Percentiles rank a stretch among this genome's conserved stretches.
Evolutionary conservation across 2,329 filamentous ascomycete species (phyloP).

Genomic region (Daldinia eschscholtzii): DNA sequence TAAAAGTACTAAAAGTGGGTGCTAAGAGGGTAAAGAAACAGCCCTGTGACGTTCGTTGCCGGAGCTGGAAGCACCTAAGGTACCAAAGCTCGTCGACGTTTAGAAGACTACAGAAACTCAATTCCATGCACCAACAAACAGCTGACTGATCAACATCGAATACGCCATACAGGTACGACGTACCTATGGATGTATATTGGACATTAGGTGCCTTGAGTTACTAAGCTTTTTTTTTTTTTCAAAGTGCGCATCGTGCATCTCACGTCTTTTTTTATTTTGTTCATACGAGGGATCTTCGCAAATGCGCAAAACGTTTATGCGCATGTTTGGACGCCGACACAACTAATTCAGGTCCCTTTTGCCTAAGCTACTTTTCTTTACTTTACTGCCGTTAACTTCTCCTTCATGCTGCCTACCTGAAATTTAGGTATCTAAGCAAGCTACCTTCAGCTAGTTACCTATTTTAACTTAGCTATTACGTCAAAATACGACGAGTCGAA

Average conservation of each 20-base stretch:
- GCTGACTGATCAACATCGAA: conserved; percentile 29
- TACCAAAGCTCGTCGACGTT: conserved; percentile 24
- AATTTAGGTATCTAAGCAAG: not conserved
- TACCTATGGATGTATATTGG: not conserved
- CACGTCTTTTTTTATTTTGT: not conserved
- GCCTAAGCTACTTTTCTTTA: conserved; percentile 1
- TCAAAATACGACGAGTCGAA: conserved; percentile 21
- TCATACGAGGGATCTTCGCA: conserved; percentile 28
- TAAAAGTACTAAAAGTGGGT: conserved; percentile 15
- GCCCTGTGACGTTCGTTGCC: conserved; percentile 35
- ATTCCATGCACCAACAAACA: conserved; percentile 17
- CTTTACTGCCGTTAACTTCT: conserved; percentile 4
- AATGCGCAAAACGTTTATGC: conserved; percentile 36
- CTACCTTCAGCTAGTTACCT: not conserved
- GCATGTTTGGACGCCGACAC: conserved; percentile 26
- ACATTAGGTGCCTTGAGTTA: conserved; percentile 1
- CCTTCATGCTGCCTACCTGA: not conserved
- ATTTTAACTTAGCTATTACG: conserved; percentile 11
- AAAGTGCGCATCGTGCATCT: not conserved
- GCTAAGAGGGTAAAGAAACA: conserved; percentile 19
- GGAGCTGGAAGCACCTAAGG: conserved; percentile 16
- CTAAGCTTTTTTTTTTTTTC: not conserved
- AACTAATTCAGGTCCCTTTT: not conserved
- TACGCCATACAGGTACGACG: not conserved
- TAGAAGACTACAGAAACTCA: conserved; percentile 36